Percentiles rank a stretch among this genome's conserved stretches.
phyloP scores from a whole-genome alignment of 805 yeast genomes.

The Candida chauliodis region DNA sequence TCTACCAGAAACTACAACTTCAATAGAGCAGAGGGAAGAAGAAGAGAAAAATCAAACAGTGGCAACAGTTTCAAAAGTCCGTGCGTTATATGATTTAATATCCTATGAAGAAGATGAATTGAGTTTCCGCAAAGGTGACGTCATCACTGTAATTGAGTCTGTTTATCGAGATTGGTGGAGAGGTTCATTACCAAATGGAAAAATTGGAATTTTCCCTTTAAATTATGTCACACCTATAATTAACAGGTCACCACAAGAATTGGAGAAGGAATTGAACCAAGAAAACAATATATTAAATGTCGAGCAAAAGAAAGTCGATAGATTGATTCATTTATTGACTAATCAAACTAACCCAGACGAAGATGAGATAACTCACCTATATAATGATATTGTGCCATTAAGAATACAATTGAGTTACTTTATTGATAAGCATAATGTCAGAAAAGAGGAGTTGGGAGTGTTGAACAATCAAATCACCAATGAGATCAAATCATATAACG shows the following conservation, averaged over 20 bases:
- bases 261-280: conserved; percentile 44
- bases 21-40: conserved; percentile 7
- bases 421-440: conserved; percentile 72
- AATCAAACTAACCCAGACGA: conserved; percentile 35
- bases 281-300: conserved; percentile 54
- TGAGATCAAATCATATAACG: conserved; percentile 69
- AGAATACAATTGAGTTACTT: conserved; percentile 71
- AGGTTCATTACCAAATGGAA: conserved; percentile 74
- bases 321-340: conserved; percentile 51
- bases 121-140: conserved; percentile 81
- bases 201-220: conserved; percentile 84
- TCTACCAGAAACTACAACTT: conserved; percentile 19
- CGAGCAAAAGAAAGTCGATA: conserved; percentile 58
- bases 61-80: conserved; percentile 58
- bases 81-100: conserved; percentile 78
- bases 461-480: conserved; percentile 66
- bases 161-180: conserved; percentile 96
- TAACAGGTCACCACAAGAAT: conserved; percentile 60
- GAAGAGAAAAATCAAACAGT: conserved; percentile 28
- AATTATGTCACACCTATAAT: conserved; percentile 83
- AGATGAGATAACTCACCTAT: conserved; percentile 65
- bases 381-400: conserved; percentile 67
- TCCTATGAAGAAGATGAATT: conserved; percentile 84
- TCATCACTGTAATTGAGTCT: conserved; percentile 80
- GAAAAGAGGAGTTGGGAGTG: conserved; percentile 72